These are phyloP conservation scores for Moringa oleifera DNA, from an alignment of 345 rosid species.

Conservation along the genomic window DNA sequence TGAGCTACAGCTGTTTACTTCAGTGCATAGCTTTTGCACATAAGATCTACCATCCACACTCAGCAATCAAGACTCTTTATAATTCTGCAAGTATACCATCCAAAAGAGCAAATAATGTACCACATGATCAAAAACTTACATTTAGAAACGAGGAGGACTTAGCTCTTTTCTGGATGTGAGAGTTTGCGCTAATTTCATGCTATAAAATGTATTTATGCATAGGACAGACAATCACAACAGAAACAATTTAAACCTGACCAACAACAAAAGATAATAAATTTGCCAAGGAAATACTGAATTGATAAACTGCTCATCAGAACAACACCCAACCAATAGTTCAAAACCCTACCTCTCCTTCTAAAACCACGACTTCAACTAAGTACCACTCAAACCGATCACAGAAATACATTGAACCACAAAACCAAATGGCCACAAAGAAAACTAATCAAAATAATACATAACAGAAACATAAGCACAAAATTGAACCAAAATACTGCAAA, in stretches of 20 bases:
- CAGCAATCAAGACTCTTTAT: background rate
- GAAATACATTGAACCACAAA: slow-evolving; percentile 1
- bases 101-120: no score
- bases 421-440: slow-evolving; percentile 10
- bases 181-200: background rate
- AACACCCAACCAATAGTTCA: background rate
- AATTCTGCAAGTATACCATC: no score
- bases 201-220: background rate
- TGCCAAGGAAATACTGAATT: background rate
- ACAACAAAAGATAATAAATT: background rate
- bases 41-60: background rate
- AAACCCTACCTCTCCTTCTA: background rate
- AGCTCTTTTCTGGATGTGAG: background rate
- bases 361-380: background rate
- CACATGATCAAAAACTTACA: background rate
- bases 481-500: background rate
- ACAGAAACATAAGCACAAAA: background rate
- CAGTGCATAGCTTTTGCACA: background rate
- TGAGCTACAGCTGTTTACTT: background rate
- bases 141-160: background rate
- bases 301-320: background rate
- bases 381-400: slow-evolving; percentile 9
- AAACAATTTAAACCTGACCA: background rate
- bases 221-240: background rate
- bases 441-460: slow-evolving; percentile 10